Evolutionary conservation across 169 alveolate genomes (phyloP).

Genomic region (Plasmodium coatneyi): DNA sequence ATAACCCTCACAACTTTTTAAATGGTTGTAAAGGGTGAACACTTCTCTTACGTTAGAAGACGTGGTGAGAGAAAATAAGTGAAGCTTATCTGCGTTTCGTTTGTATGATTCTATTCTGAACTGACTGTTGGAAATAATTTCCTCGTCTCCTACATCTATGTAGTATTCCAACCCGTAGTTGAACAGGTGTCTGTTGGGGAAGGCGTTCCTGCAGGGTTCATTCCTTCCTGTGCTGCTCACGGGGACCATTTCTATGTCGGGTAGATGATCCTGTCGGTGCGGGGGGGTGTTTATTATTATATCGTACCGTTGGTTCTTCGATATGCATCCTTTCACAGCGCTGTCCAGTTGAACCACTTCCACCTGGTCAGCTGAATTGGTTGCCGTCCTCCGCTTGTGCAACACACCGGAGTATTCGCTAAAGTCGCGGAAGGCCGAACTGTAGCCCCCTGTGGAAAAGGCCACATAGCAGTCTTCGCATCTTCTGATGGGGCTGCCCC

Average conservation of each 20-base stretch:
- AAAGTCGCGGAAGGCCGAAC: slow-evolving; percentile 39
- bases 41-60: slow-evolving; percentile 54
- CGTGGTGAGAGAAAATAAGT: slow-evolving; percentile 29
- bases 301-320: background rate
- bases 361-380: background rate
- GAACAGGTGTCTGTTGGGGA: background rate
- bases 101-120: slow-evolving; percentile 28
- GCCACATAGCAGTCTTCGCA: background rate
- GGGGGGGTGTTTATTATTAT: background rate
- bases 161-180: slow-evolving; percentile 66
- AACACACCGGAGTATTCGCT: slow-evolving; percentile 59
- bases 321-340: background rate
- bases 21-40: slow-evolving; percentile 20
- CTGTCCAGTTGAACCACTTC: background rate
- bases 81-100: slow-evolving; percentile 11
- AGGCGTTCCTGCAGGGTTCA: no score
- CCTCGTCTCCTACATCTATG: slow-evolving; percentile 59
- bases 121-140: slow-evolving; percentile 30
- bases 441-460: slow-evolving; percentile 49
- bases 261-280: background rate
- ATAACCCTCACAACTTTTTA: slow-evolving; percentile 3
- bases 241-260: background rate
- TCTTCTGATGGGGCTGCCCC: background rate
- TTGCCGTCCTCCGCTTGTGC: background rate
- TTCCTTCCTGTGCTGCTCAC: background rate